These are phyloP conservation scores for Seiridium unicorne DNA, from an alignment of 2,329 filamentous ascomycete species.

Conservation along the genomic window DNA sequence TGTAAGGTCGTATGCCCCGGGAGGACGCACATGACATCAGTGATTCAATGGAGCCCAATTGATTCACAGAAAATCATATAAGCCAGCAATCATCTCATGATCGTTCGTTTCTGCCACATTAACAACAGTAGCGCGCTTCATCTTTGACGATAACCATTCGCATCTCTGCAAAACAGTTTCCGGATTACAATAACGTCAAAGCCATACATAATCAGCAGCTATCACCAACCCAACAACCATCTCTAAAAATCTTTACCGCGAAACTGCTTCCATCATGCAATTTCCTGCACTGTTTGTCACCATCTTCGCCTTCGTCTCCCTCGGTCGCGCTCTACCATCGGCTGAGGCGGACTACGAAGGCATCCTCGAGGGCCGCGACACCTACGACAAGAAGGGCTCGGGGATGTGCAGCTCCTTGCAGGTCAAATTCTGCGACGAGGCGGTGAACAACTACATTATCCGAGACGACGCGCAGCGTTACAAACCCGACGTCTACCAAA, in stretches of 20 bases:
- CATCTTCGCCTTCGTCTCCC: not conserved
- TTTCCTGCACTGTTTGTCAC: not conserved
- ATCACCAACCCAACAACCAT: not conserved
- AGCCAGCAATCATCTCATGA: not conserved
- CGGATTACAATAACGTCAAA: not conserved
- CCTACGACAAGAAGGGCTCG: slow-evolving; percentile 5
- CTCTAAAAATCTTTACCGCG: not conserved
- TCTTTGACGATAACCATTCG: not conserved
- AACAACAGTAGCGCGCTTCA: not conserved
- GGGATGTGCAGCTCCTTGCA: slow-evolving; percentile 2
- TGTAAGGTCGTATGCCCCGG: not conserved
- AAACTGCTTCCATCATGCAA: not conserved
- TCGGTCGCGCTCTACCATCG: not conserved
- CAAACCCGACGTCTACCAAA: not conserved
- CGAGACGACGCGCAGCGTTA: not conserved
- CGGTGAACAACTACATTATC: slow-evolving; percentile 7
- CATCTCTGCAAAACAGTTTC: not conserved
- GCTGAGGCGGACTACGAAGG: not conserved
- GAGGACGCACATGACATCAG: not conserved
- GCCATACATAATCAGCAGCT: not conserved
- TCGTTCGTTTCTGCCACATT: not conserved
- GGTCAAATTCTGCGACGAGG: slow-evolving; percentile 7
- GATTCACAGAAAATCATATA: not conserved
- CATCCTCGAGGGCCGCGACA: not conserved
- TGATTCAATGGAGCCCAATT: not conserved